Conservation (phyloP, 2,329 filamentous ascomycete species). For the Myotisia sp. region DNA sequence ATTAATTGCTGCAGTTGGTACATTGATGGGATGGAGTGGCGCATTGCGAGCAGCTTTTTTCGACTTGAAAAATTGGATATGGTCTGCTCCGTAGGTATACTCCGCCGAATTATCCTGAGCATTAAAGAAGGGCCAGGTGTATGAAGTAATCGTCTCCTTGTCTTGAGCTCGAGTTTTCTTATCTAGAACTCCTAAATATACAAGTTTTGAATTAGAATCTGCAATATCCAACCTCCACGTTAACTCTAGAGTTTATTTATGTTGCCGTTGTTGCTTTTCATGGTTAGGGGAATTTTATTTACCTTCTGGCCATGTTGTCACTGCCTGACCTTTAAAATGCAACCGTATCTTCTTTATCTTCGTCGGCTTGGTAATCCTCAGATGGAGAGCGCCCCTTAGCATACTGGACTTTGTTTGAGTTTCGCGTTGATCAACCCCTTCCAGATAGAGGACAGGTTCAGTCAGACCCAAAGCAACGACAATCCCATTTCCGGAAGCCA, state of each 20-base stretch:
- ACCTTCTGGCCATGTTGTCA: conserved; percentile 93
- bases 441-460: conserved; percentile 36
- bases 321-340: conserved; percentile 68
- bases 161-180: conserved; percentile 72
- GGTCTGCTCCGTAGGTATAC: conserved; percentile 48
- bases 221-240: too few relatives aligned
- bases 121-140: conserved; percentile 89
- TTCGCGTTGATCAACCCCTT: conserved; percentile 36
- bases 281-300: conserved; percentile 9
- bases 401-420: conserved; percentile 57
- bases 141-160: conserved; percentile 71
- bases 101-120: conserved; percentile 44
- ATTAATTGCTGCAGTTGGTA: conserved; percentile 29
- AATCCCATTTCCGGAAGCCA: conserved; percentile 36
- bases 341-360: conserved; percentile 88
- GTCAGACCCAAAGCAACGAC: conserved; percentile 34
- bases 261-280: not conserved
- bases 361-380: conserved; percentile 73
- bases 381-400: conserved; percentile 65
- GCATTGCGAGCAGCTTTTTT: conserved; percentile 20
- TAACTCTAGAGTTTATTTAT: conserved; percentile 1
- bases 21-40: conserved; percentile 26
- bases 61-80: conserved; percentile 41
- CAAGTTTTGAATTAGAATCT: too few relatives aligned
- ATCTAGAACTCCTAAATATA: conserved; percentile 79